Evolutionary conservation across 352 stramenopile genomes (phyloP).

Genomic region (Phytopythium sindhum): DNA sequence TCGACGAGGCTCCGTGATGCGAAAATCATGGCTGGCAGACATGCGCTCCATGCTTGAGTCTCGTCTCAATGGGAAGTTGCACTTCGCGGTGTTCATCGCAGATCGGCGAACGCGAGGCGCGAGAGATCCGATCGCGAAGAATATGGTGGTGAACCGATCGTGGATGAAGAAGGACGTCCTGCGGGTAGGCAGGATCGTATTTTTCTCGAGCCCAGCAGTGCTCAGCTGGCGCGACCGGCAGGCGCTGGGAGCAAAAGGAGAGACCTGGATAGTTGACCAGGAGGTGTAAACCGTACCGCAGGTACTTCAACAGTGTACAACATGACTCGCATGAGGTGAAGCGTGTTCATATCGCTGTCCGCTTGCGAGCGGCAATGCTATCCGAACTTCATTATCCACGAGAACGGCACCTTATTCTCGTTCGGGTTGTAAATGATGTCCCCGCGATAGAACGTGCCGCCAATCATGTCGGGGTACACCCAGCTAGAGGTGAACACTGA

Average conservation of each 20-base stretch:
- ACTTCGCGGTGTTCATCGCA: slow-evolving; percentile 33
- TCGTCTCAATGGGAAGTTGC: slow-evolving; percentile 18
- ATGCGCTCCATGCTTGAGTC: slow-evolving; percentile 18
- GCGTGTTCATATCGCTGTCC: background rate
- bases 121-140: slow-evolving; percentile 27
- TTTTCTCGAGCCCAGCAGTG: slow-evolving; percentile 18
- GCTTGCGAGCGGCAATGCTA: background rate
- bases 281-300: background rate
- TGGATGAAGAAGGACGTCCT: slow-evolving; percentile 35
- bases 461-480: slow-evolving; percentile 30
- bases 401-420: slow-evolving; percentile 19
- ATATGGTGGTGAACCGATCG: slow-evolving; percentile 17
- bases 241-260: background rate
- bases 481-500: slow-evolving; percentile 35
- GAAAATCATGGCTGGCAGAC: slow-evolving; percentile 24
- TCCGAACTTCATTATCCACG: slow-evolving; percentile 18
- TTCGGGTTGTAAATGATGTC: slow-evolving; percentile 24
- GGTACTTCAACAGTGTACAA: background rate
- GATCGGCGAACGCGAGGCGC: slow-evolving; percentile 19
- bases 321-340: background rate
- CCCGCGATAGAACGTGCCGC: slow-evolving; percentile 42
- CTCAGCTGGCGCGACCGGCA: background rate
- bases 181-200: slow-evolving; percentile 28
- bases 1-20: slow-evolving; percentile 39
- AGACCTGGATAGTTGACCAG: slow-evolving; percentile 3